Evolutionary conservation across 495 filamentous ascomycete genomes (phyloP).

Genomic region (Penicillium samsonianum): DNA sequence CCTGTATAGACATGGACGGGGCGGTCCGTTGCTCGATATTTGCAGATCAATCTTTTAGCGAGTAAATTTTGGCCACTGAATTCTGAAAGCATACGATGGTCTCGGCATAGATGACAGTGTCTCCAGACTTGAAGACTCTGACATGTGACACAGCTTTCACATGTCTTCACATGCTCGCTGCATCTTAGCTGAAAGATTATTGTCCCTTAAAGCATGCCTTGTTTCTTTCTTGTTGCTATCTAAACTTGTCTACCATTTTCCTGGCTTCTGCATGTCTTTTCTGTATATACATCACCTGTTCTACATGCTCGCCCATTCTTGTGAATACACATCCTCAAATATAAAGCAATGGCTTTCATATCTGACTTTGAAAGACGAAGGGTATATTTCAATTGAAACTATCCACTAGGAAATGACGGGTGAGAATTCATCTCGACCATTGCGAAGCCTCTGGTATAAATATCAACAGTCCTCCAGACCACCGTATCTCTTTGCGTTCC

Average conservation of each 20-base stretch:
- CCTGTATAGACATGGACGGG: conserved; percentile 28
- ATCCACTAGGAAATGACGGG: neutral
- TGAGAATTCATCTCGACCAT: neutral
- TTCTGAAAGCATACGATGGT: conserved; percentile 17
- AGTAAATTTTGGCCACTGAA: conserved; percentile 16
- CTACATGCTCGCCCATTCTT: conserved; percentile 5
- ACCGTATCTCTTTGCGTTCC: neutral
- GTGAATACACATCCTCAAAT: conserved; percentile 1
- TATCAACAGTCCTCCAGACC: neutral
- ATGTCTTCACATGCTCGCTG: conserved; percentile 15
- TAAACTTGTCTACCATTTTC: conserved; percentile 15
- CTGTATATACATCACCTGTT: conserved; percentile 14
- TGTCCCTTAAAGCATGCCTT: conserved; percentile 12
- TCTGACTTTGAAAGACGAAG: neutral
- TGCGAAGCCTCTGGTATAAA: neutral
- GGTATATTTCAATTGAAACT: neutral
- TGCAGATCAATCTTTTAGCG: conserved; percentile 17
- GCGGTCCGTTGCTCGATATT: conserved; percentile 13
- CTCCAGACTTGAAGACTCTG: conserved; percentile 11
- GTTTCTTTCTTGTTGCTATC: conserved; percentile 2
- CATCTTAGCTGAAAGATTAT: conserved; percentile 3
- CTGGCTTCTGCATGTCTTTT: conserved; percentile 14
- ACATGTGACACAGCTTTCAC: conserved; percentile 25
- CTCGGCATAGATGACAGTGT: conserved; percentile 24
- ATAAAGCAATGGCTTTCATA: conserved; percentile 7